phyloP scores from a whole-genome alignment of 352 stramenopile species.

The Phytophthora melonis region DNA sequence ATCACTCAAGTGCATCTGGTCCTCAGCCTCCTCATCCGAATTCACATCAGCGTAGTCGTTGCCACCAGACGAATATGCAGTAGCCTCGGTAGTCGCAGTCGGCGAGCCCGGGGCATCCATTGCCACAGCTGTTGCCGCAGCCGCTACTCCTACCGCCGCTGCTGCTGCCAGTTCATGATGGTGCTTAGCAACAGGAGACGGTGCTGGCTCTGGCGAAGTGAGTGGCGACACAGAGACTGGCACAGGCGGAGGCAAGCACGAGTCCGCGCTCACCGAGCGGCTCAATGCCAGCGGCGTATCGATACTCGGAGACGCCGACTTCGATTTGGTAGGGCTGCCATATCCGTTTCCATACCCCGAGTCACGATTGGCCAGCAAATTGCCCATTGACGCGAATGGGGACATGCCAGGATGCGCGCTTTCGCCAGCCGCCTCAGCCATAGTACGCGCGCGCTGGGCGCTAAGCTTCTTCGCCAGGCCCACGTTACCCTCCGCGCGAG shows the following conservation, averaged over 20 bases:
- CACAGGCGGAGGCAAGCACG: constrained; percentile 31
- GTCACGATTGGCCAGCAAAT: constrained; percentile 38
- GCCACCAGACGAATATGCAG: constrained; percentile 44
- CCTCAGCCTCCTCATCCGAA: constrained; percentile 82
- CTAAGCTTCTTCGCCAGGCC: constrained; percentile 81
- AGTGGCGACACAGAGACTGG: constrained; percentile 28
- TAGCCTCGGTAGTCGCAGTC: constrained; percentile 43
- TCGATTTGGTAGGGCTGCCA: constrained; percentile 30
- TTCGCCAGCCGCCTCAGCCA: constrained; percentile 64
- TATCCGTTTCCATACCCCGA: constrained; percentile 37
- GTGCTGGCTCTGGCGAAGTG: constrained; percentile 28
- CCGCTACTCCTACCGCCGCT: constrained; percentile 17
- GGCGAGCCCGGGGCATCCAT: constrained; percentile 38
- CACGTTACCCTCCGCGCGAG: constrained; percentile 79
- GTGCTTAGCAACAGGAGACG: constrained; percentile 34
- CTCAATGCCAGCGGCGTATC: constrained; percentile 43
- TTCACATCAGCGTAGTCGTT: constrained; percentile 88
- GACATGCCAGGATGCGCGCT: constrained; percentile 44
- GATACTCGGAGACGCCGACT: constrained; percentile 19
- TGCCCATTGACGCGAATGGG: constrained; percentile 56
- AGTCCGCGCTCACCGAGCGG: constrained; percentile 51
- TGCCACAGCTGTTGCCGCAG: constrained; percentile 5
- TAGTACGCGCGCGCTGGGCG: constrained; percentile 77
- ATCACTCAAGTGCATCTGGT: constrained; percentile 79
- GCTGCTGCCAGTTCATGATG: constrained; percentile 23